These are phyloP conservation scores for Isoetes taiwanensis DNA, from an alignment of 75 land plant species.

Conservation along the genomic window DNA sequence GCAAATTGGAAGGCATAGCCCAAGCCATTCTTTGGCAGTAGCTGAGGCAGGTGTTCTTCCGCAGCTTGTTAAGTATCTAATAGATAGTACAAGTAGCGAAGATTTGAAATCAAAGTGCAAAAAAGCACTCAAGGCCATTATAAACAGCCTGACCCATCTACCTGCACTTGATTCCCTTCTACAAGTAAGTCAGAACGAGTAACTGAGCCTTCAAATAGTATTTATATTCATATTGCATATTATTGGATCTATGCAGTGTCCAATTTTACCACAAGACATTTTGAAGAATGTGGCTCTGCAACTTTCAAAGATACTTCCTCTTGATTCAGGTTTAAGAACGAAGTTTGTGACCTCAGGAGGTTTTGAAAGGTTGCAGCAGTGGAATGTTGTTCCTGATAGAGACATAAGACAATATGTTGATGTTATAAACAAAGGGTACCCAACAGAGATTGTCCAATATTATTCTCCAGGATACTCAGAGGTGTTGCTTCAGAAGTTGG, in stretches of 20 bases:
- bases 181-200: too few relatives aligned
- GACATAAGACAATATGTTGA: conserved; percentile 14
- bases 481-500: too few relatives aligned
- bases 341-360: conserved; percentile 25
- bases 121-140: conserved; percentile 4
- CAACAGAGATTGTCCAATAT: conserved; percentile 27
- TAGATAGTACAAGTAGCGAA: background rate
- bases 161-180: conserved; percentile 1
- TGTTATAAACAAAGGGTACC: conserved; percentile 15
- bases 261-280: conserved; percentile 16
- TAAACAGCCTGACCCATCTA: background rate
- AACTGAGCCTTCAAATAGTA: too few relatives aligned
- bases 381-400: conserved; percentile 7
- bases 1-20: conserved; percentile 5
- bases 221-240: too few relatives aligned
- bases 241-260: conserved; percentile 26
- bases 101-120: background rate
- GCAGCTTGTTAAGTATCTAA: background rate
- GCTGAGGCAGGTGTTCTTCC: conserved; percentile 7
- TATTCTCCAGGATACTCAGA: too few relatives aligned
- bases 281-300: conserved; percentile 9
- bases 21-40: background rate
- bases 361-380: conserved; percentile 19
- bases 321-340: conserved; percentile 15
- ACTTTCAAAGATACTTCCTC: conserved; percentile 17